Evolutionary conservation across 2,329 filamentous ascomycete genomes (phyloP).

Genomic region (Teratosphaeria zuluensis): DNA sequence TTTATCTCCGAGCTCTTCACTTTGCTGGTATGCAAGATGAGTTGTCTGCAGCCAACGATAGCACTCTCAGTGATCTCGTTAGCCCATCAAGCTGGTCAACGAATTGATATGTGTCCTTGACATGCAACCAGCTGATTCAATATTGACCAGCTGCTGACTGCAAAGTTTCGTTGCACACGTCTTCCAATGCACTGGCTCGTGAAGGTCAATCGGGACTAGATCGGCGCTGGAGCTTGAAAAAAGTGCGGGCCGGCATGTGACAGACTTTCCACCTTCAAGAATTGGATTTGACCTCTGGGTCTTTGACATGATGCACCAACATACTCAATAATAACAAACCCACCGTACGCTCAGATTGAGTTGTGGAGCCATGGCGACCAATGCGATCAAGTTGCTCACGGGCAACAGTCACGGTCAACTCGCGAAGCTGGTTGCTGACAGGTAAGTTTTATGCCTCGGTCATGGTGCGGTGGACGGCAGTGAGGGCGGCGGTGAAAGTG

Average conservation of each 20-base stretch:
- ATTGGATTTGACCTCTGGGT: background rate
- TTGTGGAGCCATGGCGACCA: constrained; percentile 50
- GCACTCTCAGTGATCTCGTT: background rate
- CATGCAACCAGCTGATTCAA: no score
- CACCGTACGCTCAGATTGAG: constrained; percentile 1
- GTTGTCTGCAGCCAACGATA: background rate
- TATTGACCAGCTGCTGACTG: no score
- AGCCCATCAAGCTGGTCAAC: background rate
- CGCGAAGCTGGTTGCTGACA: constrained; percentile 57
- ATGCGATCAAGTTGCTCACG: constrained; percentile 65
- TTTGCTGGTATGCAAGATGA: background rate
- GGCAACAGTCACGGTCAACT: constrained; percentile 67
- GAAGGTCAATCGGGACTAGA: background rate
- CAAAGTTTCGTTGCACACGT: background rate
- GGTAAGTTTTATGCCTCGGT: constrained; percentile 33
- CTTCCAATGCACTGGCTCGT: background rate
- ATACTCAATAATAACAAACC: background rate
- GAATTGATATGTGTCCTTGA: background rate
- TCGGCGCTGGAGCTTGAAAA: background rate
- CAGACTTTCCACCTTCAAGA: background rate
- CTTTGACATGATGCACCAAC: background rate
- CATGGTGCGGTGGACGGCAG: background rate
- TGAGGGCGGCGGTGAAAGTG: background rate
- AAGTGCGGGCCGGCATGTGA: constrained; percentile 2
- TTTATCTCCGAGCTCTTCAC: background rate